Conservation (phyloP, 495 filamentous ascomycete species). For the Xylaria venustula region DNA sequence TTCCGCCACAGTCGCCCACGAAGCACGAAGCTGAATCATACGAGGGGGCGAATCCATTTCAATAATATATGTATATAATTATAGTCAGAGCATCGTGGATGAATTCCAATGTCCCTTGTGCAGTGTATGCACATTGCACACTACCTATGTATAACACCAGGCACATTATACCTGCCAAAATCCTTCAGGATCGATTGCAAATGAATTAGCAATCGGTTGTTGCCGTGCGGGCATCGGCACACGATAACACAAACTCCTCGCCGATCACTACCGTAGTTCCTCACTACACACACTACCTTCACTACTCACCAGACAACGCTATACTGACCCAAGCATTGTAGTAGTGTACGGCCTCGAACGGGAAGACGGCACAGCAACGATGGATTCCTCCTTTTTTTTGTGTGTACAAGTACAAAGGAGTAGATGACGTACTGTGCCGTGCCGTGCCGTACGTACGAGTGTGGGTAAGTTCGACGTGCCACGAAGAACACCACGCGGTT, state of each 20-base stretch:
- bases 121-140: too few species aligned
- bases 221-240: neutral
- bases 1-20: neutral
- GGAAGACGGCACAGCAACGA: neutral
- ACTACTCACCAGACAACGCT: too few species aligned
- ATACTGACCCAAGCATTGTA: too few species aligned
- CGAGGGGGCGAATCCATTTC: too few species aligned
- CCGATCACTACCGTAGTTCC: neutral
- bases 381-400: neutral
- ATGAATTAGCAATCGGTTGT: neutral
- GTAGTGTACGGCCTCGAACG: neutral
- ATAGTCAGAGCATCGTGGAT: neutral
- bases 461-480: too few species aligned
- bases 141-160: too few species aligned
- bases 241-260: neutral
- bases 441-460: too few species aligned
- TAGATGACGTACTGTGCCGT: too few species aligned
- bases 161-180: neutral
- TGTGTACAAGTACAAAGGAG: too few species aligned
- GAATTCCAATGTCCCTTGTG: neutral
- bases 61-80: too few species aligned
- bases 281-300: too few species aligned
- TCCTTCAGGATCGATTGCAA: neutral
- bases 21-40: neutral
- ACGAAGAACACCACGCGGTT: too few species aligned